Evolutionary conservation across 192 early-diverging fungal genomes (phyloP), one percentile per base, ranked within the genome.

Genomic region (Glomus cerebriforme): DNA sequence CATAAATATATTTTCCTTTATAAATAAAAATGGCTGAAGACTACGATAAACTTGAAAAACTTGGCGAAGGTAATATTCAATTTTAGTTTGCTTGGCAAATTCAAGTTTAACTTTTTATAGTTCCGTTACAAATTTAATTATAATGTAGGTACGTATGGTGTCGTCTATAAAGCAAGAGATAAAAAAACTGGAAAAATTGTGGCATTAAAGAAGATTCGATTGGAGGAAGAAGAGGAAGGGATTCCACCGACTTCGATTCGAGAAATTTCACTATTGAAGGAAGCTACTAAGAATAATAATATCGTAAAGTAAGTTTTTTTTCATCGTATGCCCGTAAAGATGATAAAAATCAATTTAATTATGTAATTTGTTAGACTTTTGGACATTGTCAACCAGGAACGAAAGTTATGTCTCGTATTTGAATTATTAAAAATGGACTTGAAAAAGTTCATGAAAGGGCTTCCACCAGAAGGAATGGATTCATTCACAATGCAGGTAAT

Each of bases 331-430:
- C 5, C 5, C 6, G 22, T 7, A 54, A 54, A 2, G n/a, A n/a
- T n/a, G n/a, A n/a, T n/a, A n/a, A 54, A 19, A 54, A 19, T 54
- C 4, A 19, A 22, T 5, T 39, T 39, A 35, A 13, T 45, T 19
- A 54, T 26, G 22, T 37, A 19, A 35, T 5, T 27, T 9, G 3
- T 32, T 63, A 92, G 93, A 69, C 85, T 95, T 62, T 54, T 91
- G 34, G 95, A 95, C 59, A 91, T 93, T 73, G 88, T 94, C 59
- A 87, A 92, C 83, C 89, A 86, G 78, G 92, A 92, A 45, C 82
- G 83, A 45, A 93, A 92, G 85, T 90, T 95, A 34, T 94, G 90
- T 79, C 83, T 96, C 66, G 92, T 96, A 22, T 95, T 96, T 82
- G 95, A 96, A 83, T 96, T 92, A 73, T 81, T 96, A 77, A 94